Percentiles rank a stretch among this genome's conserved stretches.
phyloP scores from a whole-genome alignment of 2,329 filamentous ascomycete species.

The Aspergillus fructus region DNA sequence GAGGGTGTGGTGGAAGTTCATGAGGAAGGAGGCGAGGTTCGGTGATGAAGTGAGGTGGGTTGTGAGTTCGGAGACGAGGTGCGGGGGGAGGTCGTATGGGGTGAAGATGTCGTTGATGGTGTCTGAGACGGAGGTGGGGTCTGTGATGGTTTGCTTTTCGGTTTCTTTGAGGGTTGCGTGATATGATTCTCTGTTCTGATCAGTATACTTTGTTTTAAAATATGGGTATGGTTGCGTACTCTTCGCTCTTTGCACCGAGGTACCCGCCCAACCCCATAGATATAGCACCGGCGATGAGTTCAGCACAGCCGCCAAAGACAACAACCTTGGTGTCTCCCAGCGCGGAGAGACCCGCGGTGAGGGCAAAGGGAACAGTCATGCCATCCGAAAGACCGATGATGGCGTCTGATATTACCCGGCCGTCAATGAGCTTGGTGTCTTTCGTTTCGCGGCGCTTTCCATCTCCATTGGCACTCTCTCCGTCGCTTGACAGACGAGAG shows the following conservation, averaged over 20 bases:
- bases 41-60: slow-evolving; percentile 37
- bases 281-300: slow-evolving; percentile 73
- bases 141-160: slow-evolving; percentile 28
- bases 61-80: slow-evolving; percentile 37
- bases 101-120: slow-evolving; percentile 40
- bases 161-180: slow-evolving; percentile 40
- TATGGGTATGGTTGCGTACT: slow-evolving; percentile 20
- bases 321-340: slow-evolving; percentile 66
- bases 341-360: slow-evolving; percentile 67
- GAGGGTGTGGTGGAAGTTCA: slow-evolving; percentile 44
- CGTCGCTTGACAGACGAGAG: slow-evolving; percentile 11
- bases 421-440: slow-evolving; percentile 31
- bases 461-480: slow-evolving; percentile 19
- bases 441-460: slow-evolving; percentile 18
- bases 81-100: slow-evolving; percentile 38
- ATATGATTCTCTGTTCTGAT: slow-evolving; percentile 36
- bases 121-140: slow-evolving; percentile 29
- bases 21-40: slow-evolving; percentile 39
- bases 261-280: slow-evolving; percentile 77
- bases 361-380: slow-evolving; percentile 75
- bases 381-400: slow-evolving; percentile 78
- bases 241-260: slow-evolving; percentile 58
- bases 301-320: slow-evolving; percentile 70
- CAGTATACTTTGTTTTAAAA: neutral
- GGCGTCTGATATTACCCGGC: slow-evolving; percentile 52